Conservation (phyloP, 2,329 filamentous ascomycete genomes). For the Hypoxylon sp. region DNA sequence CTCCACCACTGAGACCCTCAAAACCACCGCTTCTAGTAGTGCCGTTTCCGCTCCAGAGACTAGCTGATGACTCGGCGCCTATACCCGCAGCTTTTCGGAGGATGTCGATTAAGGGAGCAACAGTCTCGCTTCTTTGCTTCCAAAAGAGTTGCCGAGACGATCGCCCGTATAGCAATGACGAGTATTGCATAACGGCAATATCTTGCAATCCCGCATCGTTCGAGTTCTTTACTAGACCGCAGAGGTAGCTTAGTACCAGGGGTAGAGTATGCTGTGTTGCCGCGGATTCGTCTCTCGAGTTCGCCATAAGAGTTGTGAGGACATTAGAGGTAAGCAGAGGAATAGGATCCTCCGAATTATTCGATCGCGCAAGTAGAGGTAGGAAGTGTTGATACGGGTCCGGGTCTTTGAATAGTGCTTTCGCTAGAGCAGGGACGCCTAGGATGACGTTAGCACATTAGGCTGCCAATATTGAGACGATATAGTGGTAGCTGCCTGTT, state of each 20-base stretch:
- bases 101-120: conserved; percentile 86
- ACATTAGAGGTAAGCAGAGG: conserved; percentile 92
- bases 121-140: conserved; percentile 88
- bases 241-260: conserved; percentile 87
- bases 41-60: conserved; percentile 72
- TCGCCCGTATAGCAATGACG: conserved; percentile 82
- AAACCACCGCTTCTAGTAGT: conserved; percentile 72
- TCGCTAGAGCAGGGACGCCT: conserved; percentile 83
- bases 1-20: conserved; percentile 81
- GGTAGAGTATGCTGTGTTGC: conserved; percentile 82
- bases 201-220: conserved; percentile 90
- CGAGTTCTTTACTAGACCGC: conserved; percentile 83
- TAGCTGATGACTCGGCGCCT: conserved; percentile 73
- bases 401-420: conserved; percentile 80
- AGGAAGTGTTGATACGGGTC: conserved; percentile 88
- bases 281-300: conserved; percentile 72
- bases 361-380: conserved; percentile 84
- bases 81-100: conserved; percentile 83
- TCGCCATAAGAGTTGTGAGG: conserved; percentile 82
- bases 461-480: not conserved
- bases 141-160: conserved; percentile 88
- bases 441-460: conserved; percentile 31
- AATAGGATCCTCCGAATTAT: conserved; percentile 81
- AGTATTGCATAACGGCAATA: conserved; percentile 94
- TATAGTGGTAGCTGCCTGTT: not conserved